Evolutionary conservation across 371 early-diverging fungal species (phyloP), one percentile per base, ranked within the genome.

Genomic region (Apophysomyces variabilis): DNA sequence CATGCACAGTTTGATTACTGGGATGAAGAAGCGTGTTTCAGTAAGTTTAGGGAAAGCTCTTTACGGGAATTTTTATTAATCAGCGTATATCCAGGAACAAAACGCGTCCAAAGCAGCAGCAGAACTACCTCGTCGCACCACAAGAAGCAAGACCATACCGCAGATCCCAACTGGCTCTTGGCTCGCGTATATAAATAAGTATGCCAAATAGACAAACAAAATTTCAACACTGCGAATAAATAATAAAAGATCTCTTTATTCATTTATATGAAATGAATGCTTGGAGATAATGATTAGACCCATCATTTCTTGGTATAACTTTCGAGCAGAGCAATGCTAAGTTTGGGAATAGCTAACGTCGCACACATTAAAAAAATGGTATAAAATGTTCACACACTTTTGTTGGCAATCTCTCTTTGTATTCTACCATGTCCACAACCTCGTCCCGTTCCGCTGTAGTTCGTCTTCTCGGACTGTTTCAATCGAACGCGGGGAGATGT

Each of bases 391-490:
- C 32, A 26, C 32, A 26, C 32, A 26, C 32, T 26, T 1, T 26
- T 26, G 32, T 3, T 3, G 32, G 32, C 32, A 26, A 26, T 26
- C 3, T 26, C 32, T 26, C 32, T 26, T 26, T 26, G 32, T 26
- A 41, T 41, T 11, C 13, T 41, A 41, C 41, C 13, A 41, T 11
- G 41, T 13, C 8, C 5, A 77, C 80, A 35, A 76, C 78, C 65
- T 75, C 81, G 54, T 72, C 82, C 58, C 83, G 87, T 61, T 68
- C 79, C 16, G 78, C 76, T 65, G 87, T 83, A 16, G 77, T 79
- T 54, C 71, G 76, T 60, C 67, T 85, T 46, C 66, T 87, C 67
- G 62, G 71, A 38, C 67, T 79, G 5, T 65, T 87, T n/a, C 75
- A 80, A 58, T 64, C 75, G 9, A 77, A 78, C 38, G 77, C 80